phyloP scores from a whole-genome alignment of 805 yeast genomes.

The Candida koratica region DNA sequence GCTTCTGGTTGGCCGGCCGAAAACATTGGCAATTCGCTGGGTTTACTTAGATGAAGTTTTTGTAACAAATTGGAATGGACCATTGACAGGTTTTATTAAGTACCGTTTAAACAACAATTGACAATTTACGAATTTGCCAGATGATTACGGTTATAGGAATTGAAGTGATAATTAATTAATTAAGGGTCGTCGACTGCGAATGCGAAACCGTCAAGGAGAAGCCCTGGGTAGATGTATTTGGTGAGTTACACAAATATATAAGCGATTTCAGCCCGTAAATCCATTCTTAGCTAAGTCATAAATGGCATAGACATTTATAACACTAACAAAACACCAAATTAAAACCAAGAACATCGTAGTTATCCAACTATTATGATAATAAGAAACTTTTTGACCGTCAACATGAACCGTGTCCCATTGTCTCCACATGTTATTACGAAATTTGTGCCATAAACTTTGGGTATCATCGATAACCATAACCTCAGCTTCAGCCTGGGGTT shows the following conservation, averaged over 20 bases:
- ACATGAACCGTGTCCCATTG: conserved; percentile 6
- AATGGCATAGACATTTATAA: conserved; percentile 65
- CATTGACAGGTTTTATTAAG: conserved; percentile 7
- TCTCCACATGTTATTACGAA: conserved; percentile 7
- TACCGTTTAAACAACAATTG: not conserved
- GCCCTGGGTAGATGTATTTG: not conserved
- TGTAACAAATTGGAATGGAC: conserved; percentile 20
- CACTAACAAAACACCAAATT: conserved; percentile 69
- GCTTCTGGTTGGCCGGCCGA: conserved; percentile 10
- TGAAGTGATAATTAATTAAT: conserved; percentile 1
- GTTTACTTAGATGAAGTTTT: conserved; percentile 34
- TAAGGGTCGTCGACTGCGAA: conserved; percentile 8
- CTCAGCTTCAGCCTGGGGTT: conserved; percentile 3
- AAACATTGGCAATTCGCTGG: conserved; percentile 16
- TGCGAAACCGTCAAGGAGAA: no score
- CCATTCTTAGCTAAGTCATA: conserved; percentile 40
- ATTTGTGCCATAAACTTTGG: conserved; percentile 1
- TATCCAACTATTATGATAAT: conserved; percentile 62
- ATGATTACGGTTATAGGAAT: no score
- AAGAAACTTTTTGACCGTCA: conserved; percentile 27
- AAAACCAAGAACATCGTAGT: conserved; percentile 48
- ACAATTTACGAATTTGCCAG: not conserved
- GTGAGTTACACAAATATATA: not conserved
- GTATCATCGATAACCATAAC: not conserved
- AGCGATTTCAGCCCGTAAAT: conserved; percentile 11